phyloP scores from a whole-genome alignment of 306 rosid genomes.

The Citrullus amarus region DNA sequence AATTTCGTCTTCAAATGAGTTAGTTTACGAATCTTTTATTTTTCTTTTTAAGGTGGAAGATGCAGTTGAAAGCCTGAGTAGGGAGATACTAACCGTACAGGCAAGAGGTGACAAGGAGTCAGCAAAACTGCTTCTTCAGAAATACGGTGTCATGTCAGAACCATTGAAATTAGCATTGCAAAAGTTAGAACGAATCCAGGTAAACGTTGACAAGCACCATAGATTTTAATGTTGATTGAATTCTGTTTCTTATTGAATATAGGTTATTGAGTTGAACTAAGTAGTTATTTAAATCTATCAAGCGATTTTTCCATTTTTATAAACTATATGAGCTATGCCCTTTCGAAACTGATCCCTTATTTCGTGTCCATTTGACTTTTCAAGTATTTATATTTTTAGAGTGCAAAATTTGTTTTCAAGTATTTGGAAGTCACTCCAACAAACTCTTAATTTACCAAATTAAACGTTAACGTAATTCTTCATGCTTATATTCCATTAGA shows the following conservation, averaged over 20 bases:
- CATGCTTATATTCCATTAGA: not conserved
- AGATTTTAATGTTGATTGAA: not conserved
- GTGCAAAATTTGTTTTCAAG: too few relatives aligned
- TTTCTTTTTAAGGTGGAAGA: constrained; percentile 44
- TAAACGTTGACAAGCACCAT: not conserved
- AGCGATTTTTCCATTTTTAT: too few relatives aligned
- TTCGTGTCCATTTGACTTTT: not conserved
- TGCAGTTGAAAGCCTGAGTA: constrained; percentile 77
- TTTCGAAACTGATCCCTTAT: not conserved
- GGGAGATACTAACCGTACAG: constrained; percentile 83
- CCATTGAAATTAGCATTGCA: constrained; percentile 53
- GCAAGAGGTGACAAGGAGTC: constrained; percentile 87
- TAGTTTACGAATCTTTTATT: not conserved
- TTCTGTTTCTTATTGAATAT: not conserved
- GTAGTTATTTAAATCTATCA: too few relatives aligned
- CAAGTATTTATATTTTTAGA: too few relatives aligned
- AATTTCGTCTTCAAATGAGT: not conserved
- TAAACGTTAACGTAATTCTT: not conserved
- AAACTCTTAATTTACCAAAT: not conserved
- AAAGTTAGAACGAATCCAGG: constrained; percentile 72
- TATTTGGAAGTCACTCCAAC: too few relatives aligned
- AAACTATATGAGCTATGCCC: not conserved
- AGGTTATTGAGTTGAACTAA: too few relatives aligned
- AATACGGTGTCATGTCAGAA: constrained; percentile 37
- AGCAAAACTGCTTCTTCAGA: constrained; percentile 62